Percentiles rank a stretch among this genome's conserved stretches.
Evolutionary conservation across 208 protist species (phyloP).

Genomic region (Trypanosoma theileri): DNA sequence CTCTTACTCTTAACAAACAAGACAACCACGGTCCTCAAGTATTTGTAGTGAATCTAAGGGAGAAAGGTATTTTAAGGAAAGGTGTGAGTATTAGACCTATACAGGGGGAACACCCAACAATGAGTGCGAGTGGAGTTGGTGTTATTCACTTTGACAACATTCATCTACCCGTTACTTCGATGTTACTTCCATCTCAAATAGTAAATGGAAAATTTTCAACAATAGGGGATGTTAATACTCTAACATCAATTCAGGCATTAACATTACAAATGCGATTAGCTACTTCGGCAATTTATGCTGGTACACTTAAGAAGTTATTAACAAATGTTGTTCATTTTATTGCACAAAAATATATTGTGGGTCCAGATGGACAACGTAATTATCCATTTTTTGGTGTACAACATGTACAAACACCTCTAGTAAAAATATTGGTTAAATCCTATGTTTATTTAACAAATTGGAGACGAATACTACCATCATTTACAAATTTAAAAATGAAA

Average conservation of each 20-base stretch:
- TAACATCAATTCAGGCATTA: conserved; percentile 54
- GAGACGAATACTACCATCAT: conserved; percentile 60
- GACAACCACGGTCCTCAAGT: conserved; percentile 78
- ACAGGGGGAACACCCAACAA: conserved; percentile 40
- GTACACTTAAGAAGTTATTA: conserved; percentile 61
- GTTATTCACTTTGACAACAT: conserved; percentile 83
- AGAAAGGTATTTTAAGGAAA: conserved; percentile 42
- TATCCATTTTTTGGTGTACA: conserved; percentile 86
- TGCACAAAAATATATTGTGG: conserved; percentile 68
- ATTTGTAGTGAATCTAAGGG: conserved; percentile 72
- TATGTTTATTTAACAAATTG: conserved; percentile 75
- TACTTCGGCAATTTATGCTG: conserved; percentile 70
- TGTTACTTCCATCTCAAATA: conserved; percentile 69
- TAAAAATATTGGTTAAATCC: conserved; percentile 67
- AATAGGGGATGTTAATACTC: conserved; percentile 33
- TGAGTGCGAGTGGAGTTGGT: conserved; percentile 54
- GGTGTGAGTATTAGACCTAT: conserved; percentile 58
- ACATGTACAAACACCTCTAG: conserved; percentile 83
- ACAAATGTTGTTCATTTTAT: conserved; percentile 62
- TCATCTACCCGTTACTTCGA: conserved; percentile 44
- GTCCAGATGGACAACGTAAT: conserved; percentile 70
- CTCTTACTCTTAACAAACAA: conserved; percentile 70
- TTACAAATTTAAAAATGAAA: conserved; percentile 38
- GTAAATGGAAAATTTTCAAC: conserved; percentile 26
- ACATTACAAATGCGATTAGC: conserved; percentile 63